Evolutionary conservation across 129 eudicot genomes (phyloP), one percentile per base, ranked within the genome.

Genomic region (Tagetes patula): DNA sequence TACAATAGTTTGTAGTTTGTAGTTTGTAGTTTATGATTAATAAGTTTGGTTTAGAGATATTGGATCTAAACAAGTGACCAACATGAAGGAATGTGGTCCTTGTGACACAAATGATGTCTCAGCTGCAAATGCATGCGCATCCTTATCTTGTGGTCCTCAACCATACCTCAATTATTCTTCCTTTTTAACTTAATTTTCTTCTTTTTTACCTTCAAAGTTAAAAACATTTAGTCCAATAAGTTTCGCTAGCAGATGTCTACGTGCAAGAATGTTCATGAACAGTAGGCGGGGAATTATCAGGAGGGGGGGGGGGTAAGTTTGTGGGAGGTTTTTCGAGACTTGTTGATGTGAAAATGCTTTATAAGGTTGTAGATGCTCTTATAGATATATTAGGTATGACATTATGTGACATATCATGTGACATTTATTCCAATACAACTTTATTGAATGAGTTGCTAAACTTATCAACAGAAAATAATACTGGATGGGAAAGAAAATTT

Each of bases 61-160:
- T 38, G 54, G 46, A 43, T 74, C 1, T 37, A 67, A 49, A 14
- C 39, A 33, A 36, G 36, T 10, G 70, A 62, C 47, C 61, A 47
- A 73, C 31, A 60, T 0, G 58, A 71, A 71, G 39, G 61, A 74
- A 63, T 37, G 62, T 69, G 81, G 80, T 76, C 80, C 75, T 67
- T 69, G 42, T 39, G 9, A 53, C 12, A 54, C 33, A 55, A 52
- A 59, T 47, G 39, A 74, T 47, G 8, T 73, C 40, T 76, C 61
- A 10, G 55, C 73, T 56, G 72, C 81, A 77, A 68, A 77, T 45
- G 81, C 75, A 76, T 68, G 75, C 75, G 39, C 27, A 69, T 14
- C 11, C 69, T 76, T 76, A 67, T 55, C 80, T 31, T 59, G 75
- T 77, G 75, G 81, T 69, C 81, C 81, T 36, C 20, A 36, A 58